Evolutionary conservation across 441 rosid genomes (phyloP), one percentile per base, ranked within the genome.

Genomic region (Rhodomyrtus psidioides): DNA sequence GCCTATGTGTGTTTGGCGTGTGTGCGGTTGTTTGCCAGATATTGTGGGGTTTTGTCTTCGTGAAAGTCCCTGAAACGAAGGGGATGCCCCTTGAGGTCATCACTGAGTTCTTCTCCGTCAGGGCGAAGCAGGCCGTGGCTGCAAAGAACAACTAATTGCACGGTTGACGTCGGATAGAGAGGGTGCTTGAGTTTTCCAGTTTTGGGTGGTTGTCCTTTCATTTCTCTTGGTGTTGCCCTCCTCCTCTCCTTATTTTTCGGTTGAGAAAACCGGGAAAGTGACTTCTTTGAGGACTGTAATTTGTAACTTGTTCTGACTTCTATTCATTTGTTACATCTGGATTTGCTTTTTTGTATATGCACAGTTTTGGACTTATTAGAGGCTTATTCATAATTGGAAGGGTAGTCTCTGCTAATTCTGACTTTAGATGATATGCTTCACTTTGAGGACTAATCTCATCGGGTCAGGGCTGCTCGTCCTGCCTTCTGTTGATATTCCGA

Each of bases 81-180:
- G 99, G 99, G 76, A 96, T 98, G 99, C 99, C 99, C 9, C 97
- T 97, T 53, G 99, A 96, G 93, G 99, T 97, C 85, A 95, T 97
- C 59, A 90, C 96, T 2, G 99, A 97, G 90, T 95, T 97, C 94
- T 95, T 97, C 82, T 89, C 97, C 16, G 90, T 97, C 34, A 99
- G 99, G 62, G 99, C 98, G 6, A 94, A 90, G 90, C 98, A 91
- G 89, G 95, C 91, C 53, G 93, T 88, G 85, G 94, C 92, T 46
- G 90, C 89, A 42, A 95, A 88, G 93, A 57, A 46, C 85, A 86
- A 93, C 83, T 93, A 90, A 93, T 74, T 87, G 85, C 42, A 2
- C 44, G 46, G 83, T 27, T n/a, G 84, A 83, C 39, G 39, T 46
- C 28, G 57, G 60, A 65, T 86, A 16, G 30, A 49, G 86, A 89